Percentiles rank a stretch among this genome's conserved stretches.
phyloP scores from a whole-genome alignment of 2,329 filamentous ascomycete genomes.

The Fusarium sp. region DNA sequence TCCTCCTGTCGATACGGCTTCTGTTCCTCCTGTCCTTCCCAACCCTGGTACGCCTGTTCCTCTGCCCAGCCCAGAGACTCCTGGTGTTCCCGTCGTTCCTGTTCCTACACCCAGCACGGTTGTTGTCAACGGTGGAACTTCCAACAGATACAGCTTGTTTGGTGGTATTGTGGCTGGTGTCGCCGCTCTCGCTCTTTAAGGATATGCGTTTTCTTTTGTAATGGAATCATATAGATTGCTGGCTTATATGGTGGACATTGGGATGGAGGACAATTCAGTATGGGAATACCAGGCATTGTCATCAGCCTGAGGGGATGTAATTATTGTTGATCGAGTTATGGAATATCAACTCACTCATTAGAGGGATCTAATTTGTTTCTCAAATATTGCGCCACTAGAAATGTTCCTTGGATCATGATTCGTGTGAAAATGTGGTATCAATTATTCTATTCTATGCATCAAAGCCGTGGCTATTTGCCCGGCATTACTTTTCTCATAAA shows the following conservation, averaged over 20 bases:
- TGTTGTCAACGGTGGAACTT: constrained; percentile 30
- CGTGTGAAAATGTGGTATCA: constrained; percentile 24
- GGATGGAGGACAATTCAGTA: background rate
- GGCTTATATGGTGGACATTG: background rate
- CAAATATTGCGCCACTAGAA: background rate
- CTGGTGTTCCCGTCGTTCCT: background rate
- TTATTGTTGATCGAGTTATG: constrained; percentile 16
- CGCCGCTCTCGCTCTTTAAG: constrained; percentile 34
- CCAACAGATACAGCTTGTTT: constrained; percentile 32
- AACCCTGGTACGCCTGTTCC: background rate
- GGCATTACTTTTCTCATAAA: background rate
- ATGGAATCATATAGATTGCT: background rate
- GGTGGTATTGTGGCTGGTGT: constrained; percentile 40
- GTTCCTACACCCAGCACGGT: constrained; percentile 23
- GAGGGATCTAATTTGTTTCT: background rate
- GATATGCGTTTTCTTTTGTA: constrained; percentile 3
- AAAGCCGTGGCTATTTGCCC: background rate
- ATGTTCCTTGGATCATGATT: background rate
- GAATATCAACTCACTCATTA: background rate
- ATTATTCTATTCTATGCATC: constrained; percentile 3
- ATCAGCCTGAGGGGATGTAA: constrained; percentile 13
- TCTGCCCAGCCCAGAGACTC: constrained; percentile 12
- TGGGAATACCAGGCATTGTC: background rate
- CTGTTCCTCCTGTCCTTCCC: constrained; percentile 2
- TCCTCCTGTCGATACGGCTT: background rate